These are phyloP conservation scores for Clausena lansium DNA, from an alignment of 345 rosid species.

Conservation along the genomic window DNA sequence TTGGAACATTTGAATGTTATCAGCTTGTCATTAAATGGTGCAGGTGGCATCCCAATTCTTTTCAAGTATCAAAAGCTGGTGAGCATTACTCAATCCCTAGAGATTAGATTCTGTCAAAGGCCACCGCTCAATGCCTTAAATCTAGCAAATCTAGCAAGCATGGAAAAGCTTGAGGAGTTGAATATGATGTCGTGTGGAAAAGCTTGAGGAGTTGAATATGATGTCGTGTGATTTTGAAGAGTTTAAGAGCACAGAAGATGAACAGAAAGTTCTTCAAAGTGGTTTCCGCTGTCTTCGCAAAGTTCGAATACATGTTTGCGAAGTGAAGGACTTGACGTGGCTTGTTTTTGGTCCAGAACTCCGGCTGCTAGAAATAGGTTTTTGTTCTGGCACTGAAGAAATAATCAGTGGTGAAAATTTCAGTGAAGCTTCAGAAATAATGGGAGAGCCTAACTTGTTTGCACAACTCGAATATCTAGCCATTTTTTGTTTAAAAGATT, in stretches of 20 bases:
- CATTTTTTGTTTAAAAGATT: background rate
- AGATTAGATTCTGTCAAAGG: background rate
- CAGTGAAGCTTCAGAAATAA: background rate
- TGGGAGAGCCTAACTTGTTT: constrained; percentile 5
- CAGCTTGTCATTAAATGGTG: background rate
- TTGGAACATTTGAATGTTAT: constrained; percentile 6
- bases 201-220: background rate
- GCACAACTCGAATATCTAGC: constrained; percentile 14
- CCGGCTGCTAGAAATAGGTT: background rate
- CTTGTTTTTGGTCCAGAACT: constrained; percentile 24
- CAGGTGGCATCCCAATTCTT: background rate
- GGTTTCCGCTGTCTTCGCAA: background rate
- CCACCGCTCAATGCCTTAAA: background rate
- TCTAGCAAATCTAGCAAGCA: background rate
- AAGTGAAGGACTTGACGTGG: constrained; percentile 19
- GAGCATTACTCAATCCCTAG: background rate
- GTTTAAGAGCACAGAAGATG: background rate
- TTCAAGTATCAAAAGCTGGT: background rate
- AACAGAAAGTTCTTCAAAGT: background rate
- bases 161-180: too few relatives aligned
- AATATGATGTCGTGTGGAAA: background rate
- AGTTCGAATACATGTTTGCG: background rate
- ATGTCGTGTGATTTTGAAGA: background rate
- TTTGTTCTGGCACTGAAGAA: constrained; percentile 17
- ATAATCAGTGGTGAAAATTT: constrained; percentile 14